Percentiles rank a stretch among this genome's conserved stretches.
phyloP scores from a whole-genome alignment of 306 rosid species.

The Nissolia schottii region DNA sequence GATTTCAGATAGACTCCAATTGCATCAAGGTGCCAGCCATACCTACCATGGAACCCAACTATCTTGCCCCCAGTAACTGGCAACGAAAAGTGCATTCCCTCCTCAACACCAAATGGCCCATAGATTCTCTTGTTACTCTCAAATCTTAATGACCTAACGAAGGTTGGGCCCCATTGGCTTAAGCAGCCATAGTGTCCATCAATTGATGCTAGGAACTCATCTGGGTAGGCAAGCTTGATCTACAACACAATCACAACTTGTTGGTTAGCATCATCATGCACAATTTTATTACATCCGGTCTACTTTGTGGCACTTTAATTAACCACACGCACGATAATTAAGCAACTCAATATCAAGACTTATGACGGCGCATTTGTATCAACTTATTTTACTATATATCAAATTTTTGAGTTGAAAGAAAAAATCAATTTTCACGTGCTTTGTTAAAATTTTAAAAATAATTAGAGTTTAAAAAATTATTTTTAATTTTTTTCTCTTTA shows the following conservation, averaged over 20 bases:
- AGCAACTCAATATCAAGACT: too few species aligned
- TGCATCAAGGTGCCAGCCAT: slow-evolving; percentile 73
- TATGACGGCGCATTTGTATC: too few species aligned
- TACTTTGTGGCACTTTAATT: too few species aligned
- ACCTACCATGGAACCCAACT: slow-evolving; percentile 85
- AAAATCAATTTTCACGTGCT: too few species aligned
- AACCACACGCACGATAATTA: too few species aligned
- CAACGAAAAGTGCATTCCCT: slow-evolving; percentile 58
- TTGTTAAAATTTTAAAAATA: too few species aligned
- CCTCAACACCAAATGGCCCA: slow-evolving; percentile 65
- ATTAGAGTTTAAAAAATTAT: too few species aligned
- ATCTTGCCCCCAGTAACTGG: slow-evolving; percentile 56
- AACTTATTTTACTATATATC: too few species aligned
- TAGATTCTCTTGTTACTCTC: slow-evolving; percentile 53
- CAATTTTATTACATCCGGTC: too few species aligned
- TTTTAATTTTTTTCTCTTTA: too few species aligned
- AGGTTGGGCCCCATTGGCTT: slow-evolving; percentile 31
- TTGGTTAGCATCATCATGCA: not conserved
- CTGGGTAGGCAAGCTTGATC: slow-evolving; percentile 64
- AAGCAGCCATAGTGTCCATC: slow-evolving; percentile 62
- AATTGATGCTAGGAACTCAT: slow-evolving; percentile 58
- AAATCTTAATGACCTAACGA: slow-evolving; percentile 52
- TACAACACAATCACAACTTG: slow-evolving; percentile 25
- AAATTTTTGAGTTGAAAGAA: too few species aligned
- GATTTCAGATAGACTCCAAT: slow-evolving; percentile 72